A percentile compares a stretch with the other conserved stretches of the same genome.
Conservation (phyloP, 495 filamentous ascomycete species). For the Corynascus novoguineensis region DNA sequence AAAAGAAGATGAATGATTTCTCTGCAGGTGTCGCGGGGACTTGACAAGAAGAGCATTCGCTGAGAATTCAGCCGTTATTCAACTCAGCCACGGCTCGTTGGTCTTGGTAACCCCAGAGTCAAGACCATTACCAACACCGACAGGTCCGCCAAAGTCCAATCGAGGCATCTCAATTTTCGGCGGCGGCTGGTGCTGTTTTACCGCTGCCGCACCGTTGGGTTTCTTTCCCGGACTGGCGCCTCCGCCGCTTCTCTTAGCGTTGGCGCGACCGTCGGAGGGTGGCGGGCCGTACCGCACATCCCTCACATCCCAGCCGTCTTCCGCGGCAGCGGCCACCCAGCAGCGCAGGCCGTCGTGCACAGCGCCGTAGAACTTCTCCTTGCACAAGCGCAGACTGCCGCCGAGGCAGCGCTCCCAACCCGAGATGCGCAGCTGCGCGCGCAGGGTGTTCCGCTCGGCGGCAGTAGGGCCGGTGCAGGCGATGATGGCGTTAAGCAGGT, state of each 20-base stretch:
- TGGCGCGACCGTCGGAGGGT: slow-evolving; percentile 33
- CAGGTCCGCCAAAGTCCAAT: slow-evolving; percentile 42
- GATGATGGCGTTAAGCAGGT: slow-evolving; percentile 85
- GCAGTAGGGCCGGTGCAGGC: slow-evolving; percentile 66
- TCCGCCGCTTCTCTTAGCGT: slow-evolving; percentile 37
- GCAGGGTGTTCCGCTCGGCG: slow-evolving; percentile 71
- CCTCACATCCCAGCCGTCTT: slow-evolving; percentile 79
- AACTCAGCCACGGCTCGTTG: slow-evolving; percentile 11
- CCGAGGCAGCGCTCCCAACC: slow-evolving; percentile 93
- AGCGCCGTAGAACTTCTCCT: slow-evolving; percentile 91
- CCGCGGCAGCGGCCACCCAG: slow-evolving; percentile 81
- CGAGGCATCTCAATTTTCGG: slow-evolving; percentile 56
- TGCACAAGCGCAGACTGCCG: slow-evolving; percentile 76
- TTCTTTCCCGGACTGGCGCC: slow-evolving; percentile 46
- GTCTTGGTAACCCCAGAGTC: background rate
- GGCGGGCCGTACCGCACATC: slow-evolving; percentile 69
- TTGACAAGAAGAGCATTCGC: no score
- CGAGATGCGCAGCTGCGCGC: slow-evolving; percentile 68
- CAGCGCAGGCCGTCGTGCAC: slow-evolving; percentile 84
- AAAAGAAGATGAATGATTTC: no score
- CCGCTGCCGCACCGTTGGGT: slow-evolving; percentile 11
- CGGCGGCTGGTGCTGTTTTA: slow-evolving; percentile 33
- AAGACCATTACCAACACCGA: background rate
- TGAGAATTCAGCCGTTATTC: no score
- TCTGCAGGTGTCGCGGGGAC: no score